Evolutionary conservation across 768 basidiomycete species (phyloP), one percentile per base, ranked within the genome.

Genomic region (Phallus indusiatus): DNA sequence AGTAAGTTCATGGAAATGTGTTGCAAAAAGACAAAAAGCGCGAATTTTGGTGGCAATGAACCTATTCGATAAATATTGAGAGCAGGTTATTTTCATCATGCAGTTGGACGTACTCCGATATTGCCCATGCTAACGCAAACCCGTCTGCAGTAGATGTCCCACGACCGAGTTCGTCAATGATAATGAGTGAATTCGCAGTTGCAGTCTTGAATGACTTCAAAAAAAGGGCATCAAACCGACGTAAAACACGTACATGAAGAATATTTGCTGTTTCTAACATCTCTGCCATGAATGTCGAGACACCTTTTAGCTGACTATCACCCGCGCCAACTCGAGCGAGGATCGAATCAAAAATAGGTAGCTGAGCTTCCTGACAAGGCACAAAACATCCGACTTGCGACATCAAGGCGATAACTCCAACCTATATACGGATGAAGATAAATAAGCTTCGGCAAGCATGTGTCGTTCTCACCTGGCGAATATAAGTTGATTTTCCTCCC

Each of bases 221-320:
- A 48, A 20, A 5, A n/a, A 7, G 10, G 6, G 11, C 50, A 14
- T 47, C 12, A 36, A 33, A 16, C 10, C 16, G 46, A 28, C 37
- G 12, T 35, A 50, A 56, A n/a, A 47, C 34, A 64, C 83, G 28
- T 37, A 91, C 92, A 66, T 87, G 81, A 47, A 99, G 79, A 66
- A 98, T 98, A 0, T 90, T 91, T 0, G 96, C 94, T 0, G 94
- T 98, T 71, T 99, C 96, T 28, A 99, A 79, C 96, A 98, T 98
- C 72, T 99, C 96, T 1, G 94, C 94, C 95, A 98, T 98, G 70
- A 99, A 99, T 0, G 95, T 99, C 22, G 93, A 95, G 0, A 99
- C 92, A 11, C 96, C 96, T 71, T 96, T 98, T 49, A 98, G 74
- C 68, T 98, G 95, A 69, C 90, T 94, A 69, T 99, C 96, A 0